Conservation (phyloP, 305 asterid species). For the Plantago rigida region DNA sequence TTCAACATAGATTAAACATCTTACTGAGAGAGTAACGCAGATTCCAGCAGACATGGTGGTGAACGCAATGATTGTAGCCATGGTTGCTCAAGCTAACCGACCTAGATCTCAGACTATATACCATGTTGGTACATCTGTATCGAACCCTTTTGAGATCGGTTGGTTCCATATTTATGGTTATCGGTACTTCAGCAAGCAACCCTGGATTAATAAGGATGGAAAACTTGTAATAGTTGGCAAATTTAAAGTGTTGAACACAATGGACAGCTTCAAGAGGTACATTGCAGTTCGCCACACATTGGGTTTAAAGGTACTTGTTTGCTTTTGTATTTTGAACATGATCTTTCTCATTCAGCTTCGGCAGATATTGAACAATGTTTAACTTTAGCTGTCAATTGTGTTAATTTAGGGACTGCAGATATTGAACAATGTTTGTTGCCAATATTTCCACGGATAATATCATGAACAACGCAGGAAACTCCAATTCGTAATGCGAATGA, state of each 20-base stretch:
- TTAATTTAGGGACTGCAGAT: constrained; percentile 3
- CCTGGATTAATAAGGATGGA: constrained; percentile 8
- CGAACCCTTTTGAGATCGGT: constrained; percentile 6
- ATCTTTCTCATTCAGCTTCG: not conserved
- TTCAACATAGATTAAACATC: not conserved
- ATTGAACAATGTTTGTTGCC: constrained; percentile 4
- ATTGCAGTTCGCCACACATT: not conserved
- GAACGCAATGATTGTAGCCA: constrained; percentile 8
- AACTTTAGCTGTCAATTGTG: not conserved
- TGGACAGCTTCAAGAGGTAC: constrained; percentile 5
- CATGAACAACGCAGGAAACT: constrained; percentile 3
- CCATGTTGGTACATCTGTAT: constrained; percentile 12
- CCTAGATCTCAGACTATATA: not conserved
- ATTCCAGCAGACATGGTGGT: constrained; percentile 15
- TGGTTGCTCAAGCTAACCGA: not conserved
- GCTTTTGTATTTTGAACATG: too few species aligned
- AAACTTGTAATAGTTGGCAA: not conserved
- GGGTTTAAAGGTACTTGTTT: not conserved
- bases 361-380: too few species aligned
- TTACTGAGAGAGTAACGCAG: constrained; percentile 2
- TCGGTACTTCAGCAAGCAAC: not conserved
- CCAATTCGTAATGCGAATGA: constrained; percentile 7
- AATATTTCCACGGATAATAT: constrained; percentile 2
- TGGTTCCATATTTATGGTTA: not conserved
- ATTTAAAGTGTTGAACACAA: constrained; percentile 1